phyloP scores from a whole-genome alignment of 1,284 basidiomycete genomes.

The Trichosporon sp. region DNA sequence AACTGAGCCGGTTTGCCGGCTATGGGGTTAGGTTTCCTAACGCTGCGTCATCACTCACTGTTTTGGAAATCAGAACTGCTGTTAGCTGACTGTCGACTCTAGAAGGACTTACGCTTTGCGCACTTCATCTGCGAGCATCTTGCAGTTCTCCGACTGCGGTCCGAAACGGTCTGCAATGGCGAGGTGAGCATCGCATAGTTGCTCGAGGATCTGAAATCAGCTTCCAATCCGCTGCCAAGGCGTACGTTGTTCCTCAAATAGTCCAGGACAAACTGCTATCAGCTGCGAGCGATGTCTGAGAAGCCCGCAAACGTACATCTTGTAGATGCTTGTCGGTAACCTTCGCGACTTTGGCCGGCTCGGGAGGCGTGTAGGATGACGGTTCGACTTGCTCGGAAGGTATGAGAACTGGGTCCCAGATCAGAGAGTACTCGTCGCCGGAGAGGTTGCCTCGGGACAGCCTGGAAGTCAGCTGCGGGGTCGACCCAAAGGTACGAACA shows the following conservation, averaged over 20 bases:
- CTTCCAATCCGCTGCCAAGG: rapidly evolving
- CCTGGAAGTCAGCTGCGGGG: constrained; percentile 19
- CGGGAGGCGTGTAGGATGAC: constrained; percentile 28
- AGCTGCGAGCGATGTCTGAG: not conserved
- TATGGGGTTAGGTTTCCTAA: not conserved
- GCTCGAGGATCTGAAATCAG: constrained; percentile 34
- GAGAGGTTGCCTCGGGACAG: constrained; percentile 42
- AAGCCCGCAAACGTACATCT: constrained; percentile 20
- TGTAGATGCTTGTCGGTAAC: constrained; percentile 36
- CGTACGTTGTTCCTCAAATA: constrained; percentile 37
- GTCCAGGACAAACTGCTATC: constrained; percentile 37
- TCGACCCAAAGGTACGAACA: constrained; percentile 20
- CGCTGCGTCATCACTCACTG: constrained; percentile 23
- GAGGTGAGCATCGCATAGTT: constrained; percentile 38
- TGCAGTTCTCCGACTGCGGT: constrained; percentile 32
- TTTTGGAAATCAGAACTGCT: constrained; percentile 37
- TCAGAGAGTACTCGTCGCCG: constrained; percentile 41
- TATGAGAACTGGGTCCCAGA: constrained; percentile 39
- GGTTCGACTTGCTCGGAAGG: constrained; percentile 26
- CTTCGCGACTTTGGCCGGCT: constrained; percentile 27
- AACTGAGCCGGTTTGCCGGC: constrained; percentile 22
- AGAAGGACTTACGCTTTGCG: constrained; percentile 35
- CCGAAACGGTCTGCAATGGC: constrained; percentile 37
- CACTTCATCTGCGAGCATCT: constrained; percentile 31
- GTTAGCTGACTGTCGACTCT: not conserved